phyloP scores from a whole-genome alignment of 805 yeast species.

The Candida gorgasii region DNA sequence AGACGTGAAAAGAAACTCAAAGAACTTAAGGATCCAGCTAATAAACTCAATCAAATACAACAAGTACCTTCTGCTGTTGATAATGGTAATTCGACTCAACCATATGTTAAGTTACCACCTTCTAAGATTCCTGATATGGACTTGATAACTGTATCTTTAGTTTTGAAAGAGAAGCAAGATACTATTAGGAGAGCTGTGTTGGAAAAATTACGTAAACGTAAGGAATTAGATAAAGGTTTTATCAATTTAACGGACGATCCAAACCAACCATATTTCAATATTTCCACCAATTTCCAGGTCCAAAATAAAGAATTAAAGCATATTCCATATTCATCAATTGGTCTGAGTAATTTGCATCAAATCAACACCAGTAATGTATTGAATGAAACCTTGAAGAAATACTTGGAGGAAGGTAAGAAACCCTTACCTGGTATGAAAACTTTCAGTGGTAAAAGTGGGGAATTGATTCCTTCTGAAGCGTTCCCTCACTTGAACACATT shows the following conservation, averaged over 20 bases:
- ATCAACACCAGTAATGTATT: slow-evolving; percentile 60
- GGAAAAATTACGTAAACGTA: slow-evolving; percentile 75
- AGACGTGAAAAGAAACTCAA: slow-evolving; percentile 25
- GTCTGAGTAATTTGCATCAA: slow-evolving; percentile 64
- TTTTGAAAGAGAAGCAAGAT: slow-evolving; percentile 71
- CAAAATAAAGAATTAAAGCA: slow-evolving; percentile 54
- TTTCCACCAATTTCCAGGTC: slow-evolving; percentile 53
- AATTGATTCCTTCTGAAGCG: slow-evolving; percentile 46
- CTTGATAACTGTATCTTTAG: slow-evolving; percentile 75
- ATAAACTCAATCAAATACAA: slow-evolving; percentile 15
- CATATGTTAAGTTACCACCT: slow-evolving; percentile 84
- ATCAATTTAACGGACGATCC: slow-evolving; percentile 87
- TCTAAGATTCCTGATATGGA: slow-evolving; percentile 94
- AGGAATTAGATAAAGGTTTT: slow-evolving; percentile 71
- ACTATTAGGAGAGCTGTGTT: slow-evolving; percentile 82
- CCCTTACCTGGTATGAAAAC: slow-evolving; percentile 47
- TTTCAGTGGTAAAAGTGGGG: slow-evolving; percentile 53
- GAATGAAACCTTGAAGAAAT: slow-evolving; percentile 39
- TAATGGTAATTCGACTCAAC: slow-evolving; percentile 48
- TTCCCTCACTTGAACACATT: slow-evolving; percentile 50
- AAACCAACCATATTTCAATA: slow-evolving; percentile 74
- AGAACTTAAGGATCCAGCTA: slow-evolving; percentile 19
- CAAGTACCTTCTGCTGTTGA: slow-evolving; percentile 9
- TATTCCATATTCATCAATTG: slow-evolving; percentile 77
- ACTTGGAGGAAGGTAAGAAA: slow-evolving; percentile 45